Percentiles rank a stretch among this genome's conserved stretches.
These are phyloP conservation scores for Globisporangium spiculum DNA, from an alignment of 352 stramenopile species.

Conservation along the genomic window DNA sequence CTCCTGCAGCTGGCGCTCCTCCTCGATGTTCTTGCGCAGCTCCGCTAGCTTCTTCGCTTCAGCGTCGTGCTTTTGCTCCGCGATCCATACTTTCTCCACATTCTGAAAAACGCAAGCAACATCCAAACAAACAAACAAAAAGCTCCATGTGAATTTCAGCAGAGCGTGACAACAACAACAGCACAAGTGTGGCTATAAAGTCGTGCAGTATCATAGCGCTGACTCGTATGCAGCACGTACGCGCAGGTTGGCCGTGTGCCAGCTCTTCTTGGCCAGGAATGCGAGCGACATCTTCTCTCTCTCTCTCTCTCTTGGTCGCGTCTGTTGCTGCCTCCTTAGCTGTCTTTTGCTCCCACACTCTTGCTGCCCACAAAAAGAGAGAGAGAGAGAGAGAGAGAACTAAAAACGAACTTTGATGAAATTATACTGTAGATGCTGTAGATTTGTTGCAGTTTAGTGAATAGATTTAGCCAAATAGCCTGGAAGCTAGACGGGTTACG, in stretches of 20 bases:
- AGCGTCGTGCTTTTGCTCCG: conserved; percentile 92
- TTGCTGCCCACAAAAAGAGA: neutral
- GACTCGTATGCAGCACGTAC: conserved; percentile 32
- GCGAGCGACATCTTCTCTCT: conserved; percentile 72
- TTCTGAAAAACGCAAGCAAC: conserved; percentile 55
- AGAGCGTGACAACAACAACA: neutral
- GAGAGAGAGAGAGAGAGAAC: neutral
- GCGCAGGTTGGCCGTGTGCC: conserved; percentile 94
- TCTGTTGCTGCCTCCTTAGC: neutral
- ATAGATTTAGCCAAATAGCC: no score
- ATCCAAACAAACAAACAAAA: conserved; percentile 13
- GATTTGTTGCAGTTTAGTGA: neutral
- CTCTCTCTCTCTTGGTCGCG: conserved; percentile 7
- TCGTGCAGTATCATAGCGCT: neutral
- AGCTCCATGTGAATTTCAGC: neutral
- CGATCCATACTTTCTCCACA: conserved; percentile 97
- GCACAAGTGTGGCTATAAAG: neutral
- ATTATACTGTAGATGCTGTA: neutral
- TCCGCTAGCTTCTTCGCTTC: conserved; percentile 94
- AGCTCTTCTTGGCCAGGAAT: conserved; percentile 97
- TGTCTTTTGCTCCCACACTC: neutral
- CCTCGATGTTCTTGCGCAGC: conserved; percentile 95
- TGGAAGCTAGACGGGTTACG: no score
- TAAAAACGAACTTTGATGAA: neutral
- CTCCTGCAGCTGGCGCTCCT: conserved; percentile 95